A percentile compares a stretch with the other conserved stretches of the same genome.
These are phyloP conservation scores for Lentinus tigrinus DNA, from an alignment of 768 basidiomycete species.

Conservation along the genomic window DNA sequence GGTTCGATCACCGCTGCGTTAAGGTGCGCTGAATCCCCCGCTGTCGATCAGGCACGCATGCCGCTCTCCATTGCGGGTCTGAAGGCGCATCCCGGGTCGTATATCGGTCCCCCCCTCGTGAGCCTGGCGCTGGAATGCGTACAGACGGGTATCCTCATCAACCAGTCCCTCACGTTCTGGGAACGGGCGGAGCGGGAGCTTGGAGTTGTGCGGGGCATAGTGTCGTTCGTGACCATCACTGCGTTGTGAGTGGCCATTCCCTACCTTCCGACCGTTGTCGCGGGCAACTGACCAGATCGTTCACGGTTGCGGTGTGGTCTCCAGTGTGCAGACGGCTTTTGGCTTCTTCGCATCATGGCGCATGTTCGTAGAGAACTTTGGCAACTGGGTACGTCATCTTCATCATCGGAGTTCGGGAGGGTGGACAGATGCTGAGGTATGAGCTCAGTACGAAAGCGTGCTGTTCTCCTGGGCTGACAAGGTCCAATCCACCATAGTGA, in stretches of 20 bases:
- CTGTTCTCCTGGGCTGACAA: conserved; percentile 20
- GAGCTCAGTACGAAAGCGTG: conserved; percentile 8
- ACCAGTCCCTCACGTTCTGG: conserved; percentile 24
- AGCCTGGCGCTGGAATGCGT: conserved; percentile 21
- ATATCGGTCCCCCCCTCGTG: conserved; percentile 23
- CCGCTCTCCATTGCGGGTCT: conserved; percentile 16
- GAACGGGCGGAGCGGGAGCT: conserved; percentile 18
- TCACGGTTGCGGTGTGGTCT: not conserved
- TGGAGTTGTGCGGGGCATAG: conserved; percentile 16
- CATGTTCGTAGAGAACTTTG: conserved; percentile 23
- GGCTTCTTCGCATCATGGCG: conserved; percentile 23
- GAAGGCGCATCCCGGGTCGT: conserved; percentile 19
- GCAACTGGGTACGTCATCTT: conserved; percentile 23
- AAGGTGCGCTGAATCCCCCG: not conserved
- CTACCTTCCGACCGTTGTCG: not conserved
- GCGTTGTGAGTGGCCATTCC: conserved; percentile 20
- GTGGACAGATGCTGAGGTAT: not conserved
- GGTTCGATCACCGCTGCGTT: not conserved
- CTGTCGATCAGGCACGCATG: conserved; percentile 5
- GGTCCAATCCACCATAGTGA: conserved; percentile 17
- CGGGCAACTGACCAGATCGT: not conserved
- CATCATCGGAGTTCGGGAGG: not conserved
- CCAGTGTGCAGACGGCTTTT: conserved; percentile 23
- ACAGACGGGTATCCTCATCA: conserved; percentile 26
- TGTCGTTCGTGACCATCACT: conserved; percentile 22